These are phyloP conservation scores for Melaleuca alternifolia DNA, from an alignment of 345 rosid species.

Conservation along the genomic window DNA sequence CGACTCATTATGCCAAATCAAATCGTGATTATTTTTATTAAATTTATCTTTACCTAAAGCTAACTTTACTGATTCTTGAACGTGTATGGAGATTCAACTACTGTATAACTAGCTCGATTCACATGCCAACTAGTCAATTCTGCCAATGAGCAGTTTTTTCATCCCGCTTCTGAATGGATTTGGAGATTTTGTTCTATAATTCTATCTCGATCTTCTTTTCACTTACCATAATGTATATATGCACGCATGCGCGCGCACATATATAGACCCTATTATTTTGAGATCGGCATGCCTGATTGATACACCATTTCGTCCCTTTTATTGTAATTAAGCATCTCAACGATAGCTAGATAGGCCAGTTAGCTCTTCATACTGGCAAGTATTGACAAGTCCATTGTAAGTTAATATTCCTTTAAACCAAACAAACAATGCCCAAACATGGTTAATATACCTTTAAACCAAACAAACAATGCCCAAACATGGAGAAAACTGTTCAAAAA, in stretches of 20 bases:
- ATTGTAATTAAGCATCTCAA: neutral
- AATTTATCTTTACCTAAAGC: neutral
- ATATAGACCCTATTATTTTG: neutral
- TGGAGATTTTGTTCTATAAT: neutral
- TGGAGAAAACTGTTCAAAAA: neutral
- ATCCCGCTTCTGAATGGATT: rapidly evolving
- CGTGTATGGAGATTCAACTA: neutral
- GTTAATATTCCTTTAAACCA: neutral
- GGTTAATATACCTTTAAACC: neutral
- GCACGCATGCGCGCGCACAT: too few relatives aligned
- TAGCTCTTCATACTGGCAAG: neutral
- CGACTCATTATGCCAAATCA: neutral
- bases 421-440: neutral
- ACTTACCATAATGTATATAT: rapidly evolving
- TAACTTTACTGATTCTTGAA: rapidly evolving
- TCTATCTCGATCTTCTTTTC: neutral
- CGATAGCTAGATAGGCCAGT: neutral
- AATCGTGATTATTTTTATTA: neutral
- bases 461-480: neutral
- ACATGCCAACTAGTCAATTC: rapidly evolving
- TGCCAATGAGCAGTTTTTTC: rapidly evolving
- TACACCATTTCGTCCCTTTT: neutral
- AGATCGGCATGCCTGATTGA: neutral
- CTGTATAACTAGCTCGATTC: neutral
- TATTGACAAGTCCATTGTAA: neutral